Conservation (phyloP, 129 eudicot genomes). For the Chrysanthemum lavandulifolium region DNA sequence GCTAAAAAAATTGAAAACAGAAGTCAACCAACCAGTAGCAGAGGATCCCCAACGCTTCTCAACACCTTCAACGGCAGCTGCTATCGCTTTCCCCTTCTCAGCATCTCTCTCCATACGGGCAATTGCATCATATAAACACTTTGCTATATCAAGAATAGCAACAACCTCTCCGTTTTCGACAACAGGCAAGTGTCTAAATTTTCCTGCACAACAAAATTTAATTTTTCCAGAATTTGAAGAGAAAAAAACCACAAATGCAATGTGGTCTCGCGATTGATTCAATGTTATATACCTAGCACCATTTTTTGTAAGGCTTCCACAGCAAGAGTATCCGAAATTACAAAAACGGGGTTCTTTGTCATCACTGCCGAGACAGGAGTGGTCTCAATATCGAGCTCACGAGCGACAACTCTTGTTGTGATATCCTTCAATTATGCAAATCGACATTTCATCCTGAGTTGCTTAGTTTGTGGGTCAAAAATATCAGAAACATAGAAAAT, state of each 20-base stretch:
- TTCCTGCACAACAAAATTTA: constrained; percentile 50
- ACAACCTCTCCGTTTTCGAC: constrained; percentile 94
- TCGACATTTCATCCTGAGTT: background rate
- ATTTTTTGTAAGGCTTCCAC: constrained; percentile 96
- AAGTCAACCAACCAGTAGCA: constrained; percentile 57
- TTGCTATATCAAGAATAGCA: constrained; percentile 92
- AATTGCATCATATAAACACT: constrained; percentile 91
- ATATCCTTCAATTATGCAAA: constrained; percentile 60
- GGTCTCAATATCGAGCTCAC: constrained; percentile 73
- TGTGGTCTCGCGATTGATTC: background rate
- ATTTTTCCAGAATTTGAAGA: background rate
- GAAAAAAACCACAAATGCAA: background rate
- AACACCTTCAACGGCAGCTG: constrained; percentile 79
- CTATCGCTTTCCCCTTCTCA: constrained; percentile 98
- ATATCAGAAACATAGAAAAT: background rate
- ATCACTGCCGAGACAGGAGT: constrained; percentile 90
- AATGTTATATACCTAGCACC: constrained; percentile 73
- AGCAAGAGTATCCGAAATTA: constrained; percentile 84
- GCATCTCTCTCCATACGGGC: constrained; percentile 98
- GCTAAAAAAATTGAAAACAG: background rate
- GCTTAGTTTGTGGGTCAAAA: background rate
- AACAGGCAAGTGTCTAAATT: constrained; percentile 95
- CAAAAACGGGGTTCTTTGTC: constrained; percentile 91
- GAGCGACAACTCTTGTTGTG: constrained; percentile 83
- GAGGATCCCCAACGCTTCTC: constrained; percentile 91